Percentiles rank a stretch among this genome's conserved stretches.
These are phyloP conservation scores for Neonectria neomacrospora DNA, from an alignment of 2,329 filamentous ascomycete genomes.

Conservation along the genomic window DNA sequence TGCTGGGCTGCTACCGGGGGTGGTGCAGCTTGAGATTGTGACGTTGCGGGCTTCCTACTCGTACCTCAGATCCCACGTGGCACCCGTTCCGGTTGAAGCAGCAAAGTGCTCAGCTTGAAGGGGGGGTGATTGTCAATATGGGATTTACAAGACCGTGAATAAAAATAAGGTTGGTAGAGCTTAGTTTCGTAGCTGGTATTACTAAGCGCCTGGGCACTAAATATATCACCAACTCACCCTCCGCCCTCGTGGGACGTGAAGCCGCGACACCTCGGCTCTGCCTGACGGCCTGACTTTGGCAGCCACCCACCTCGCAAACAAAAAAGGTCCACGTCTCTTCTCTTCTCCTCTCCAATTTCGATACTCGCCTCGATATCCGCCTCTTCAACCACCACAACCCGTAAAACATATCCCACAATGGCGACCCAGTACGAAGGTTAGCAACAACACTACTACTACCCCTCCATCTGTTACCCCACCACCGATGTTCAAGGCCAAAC, in stretches of 20 bases:
- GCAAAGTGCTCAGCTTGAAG: too few species aligned
- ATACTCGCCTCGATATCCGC: not conserved
- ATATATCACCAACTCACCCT: too few species aligned
- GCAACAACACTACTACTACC: slow-evolving; percentile 27
- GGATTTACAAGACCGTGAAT: too few species aligned
- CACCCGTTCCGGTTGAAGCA: too few species aligned
- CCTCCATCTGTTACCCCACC: slow-evolving; percentile 18
- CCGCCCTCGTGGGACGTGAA: not conserved
- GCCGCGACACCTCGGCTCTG: slow-evolving; percentile 24
- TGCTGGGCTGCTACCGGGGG: too few species aligned
- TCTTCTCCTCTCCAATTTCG: not conserved
- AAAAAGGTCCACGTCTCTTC: not conserved
- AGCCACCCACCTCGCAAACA: not conserved
- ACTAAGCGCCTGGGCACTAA: too few species aligned
- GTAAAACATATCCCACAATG: slow-evolving; percentile 52
- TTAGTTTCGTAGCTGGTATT: too few species aligned
- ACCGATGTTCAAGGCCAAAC: slow-evolving; percentile 20
- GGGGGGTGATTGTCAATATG: too few species aligned
- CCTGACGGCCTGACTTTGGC: slow-evolving; percentile 16
- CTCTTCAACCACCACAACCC: not conserved
- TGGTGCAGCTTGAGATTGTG: too few species aligned
- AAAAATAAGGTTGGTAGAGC: too few species aligned
- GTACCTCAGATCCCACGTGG: too few species aligned
- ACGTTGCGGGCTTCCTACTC: too few species aligned
- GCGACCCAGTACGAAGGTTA: slow-evolving; percentile 68